A percentile compares a stretch with the other conserved stretches of the same genome.
These are phyloP conservation scores for Diaporthe nobilis DNA, from an alignment of 2,329 filamentous ascomycete species.

Conservation along the genomic window DNA sequence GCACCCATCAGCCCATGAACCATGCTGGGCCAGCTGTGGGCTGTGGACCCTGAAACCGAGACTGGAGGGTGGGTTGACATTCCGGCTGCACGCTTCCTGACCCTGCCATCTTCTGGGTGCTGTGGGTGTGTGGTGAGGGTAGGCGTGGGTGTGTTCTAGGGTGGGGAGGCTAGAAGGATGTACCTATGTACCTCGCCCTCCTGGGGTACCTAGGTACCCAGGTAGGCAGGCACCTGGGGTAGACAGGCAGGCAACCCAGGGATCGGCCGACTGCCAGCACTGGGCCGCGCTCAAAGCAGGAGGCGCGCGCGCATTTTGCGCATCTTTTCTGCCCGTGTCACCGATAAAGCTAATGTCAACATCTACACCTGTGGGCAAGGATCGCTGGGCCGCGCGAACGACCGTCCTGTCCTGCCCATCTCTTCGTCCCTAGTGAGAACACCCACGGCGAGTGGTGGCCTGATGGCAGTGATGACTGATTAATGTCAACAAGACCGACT, in stretches of 20 bases:
- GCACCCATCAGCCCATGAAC: not conserved
- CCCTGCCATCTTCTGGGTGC: slow-evolving; percentile 5
- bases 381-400: slow-evolving; percentile 8
- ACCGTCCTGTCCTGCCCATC: not conserved
- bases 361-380: slow-evolving; percentile 11
- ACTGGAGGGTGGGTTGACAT: slow-evolving; percentile 23
- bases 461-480: not conserved
- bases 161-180: not conserved
- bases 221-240: not conserved
- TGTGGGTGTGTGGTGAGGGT: not conserved
- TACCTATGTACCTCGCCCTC: slow-evolving; percentile 2
- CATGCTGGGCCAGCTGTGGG: slow-evolving; percentile 21
- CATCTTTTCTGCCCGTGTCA: slow-evolving; percentile 28
- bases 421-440: not conserved
- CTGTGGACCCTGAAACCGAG: slow-evolving; percentile 34
- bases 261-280: slow-evolving; percentile 11
- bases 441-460: slow-evolving; percentile 9
- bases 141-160: not conserved
- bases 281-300: slow-evolving; percentile 34
- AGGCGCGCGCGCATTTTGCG: slow-evolving; percentile 36
- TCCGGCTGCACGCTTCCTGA: slow-evolving; percentile 33
- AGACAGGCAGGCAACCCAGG: not conserved
- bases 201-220: not conserved
- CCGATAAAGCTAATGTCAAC: slow-evolving; percentile 33
- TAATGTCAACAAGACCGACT: not conserved